Conservation (phyloP, 2,329 filamentous ascomycete genomes). For the Helotiales sp. region DNA sequence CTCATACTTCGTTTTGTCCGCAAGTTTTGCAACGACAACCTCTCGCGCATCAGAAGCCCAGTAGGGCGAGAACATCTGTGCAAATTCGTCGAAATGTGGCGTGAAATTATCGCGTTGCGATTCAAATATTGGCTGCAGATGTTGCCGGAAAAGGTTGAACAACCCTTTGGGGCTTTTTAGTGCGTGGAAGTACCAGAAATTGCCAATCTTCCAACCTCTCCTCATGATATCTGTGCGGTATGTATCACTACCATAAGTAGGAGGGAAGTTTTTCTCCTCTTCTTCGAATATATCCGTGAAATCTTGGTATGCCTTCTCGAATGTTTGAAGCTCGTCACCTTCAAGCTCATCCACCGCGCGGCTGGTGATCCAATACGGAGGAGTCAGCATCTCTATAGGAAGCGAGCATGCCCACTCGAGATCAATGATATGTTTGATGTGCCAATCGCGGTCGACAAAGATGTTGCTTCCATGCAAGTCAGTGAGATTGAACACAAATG, state of each 20-base stretch:
- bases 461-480: slow-evolving; percentile 50
- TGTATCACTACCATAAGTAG: slow-evolving; percentile 17
- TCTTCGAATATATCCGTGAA: slow-evolving; percentile 33
- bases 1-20: too few relatives aligned
- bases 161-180: slow-evolving; percentile 35
- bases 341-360: slow-evolving; percentile 25
- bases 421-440: slow-evolving; percentile 44
- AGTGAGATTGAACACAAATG: slow-evolving; percentile 45
- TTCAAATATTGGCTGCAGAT: slow-evolving; percentile 28
- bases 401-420: slow-evolving; percentile 44
- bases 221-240: slow-evolving; percentile 32
- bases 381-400: slow-evolving; percentile 41
- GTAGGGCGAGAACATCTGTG: too few relatives aligned
- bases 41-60: too few relatives aligned
- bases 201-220: slow-evolving; percentile 33
- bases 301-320: slow-evolving; percentile 21
- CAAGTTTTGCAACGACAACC: too few relatives aligned
- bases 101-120: too few relatives aligned
- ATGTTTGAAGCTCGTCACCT: slow-evolving; percentile 25
- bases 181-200: slow-evolving; percentile 37
- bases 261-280: slow-evolving; percentile 29
- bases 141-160: slow-evolving; percentile 34
- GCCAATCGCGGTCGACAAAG: slow-evolving; percentile 45
- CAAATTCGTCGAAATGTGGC: too few relatives aligned
- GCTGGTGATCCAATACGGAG: slow-evolving; percentile 43